These are phyloP conservation scores for Paxillus ammoniavirescens DNA, from an alignment of 768 basidiomycete species.

Conservation along the genomic window DNA sequence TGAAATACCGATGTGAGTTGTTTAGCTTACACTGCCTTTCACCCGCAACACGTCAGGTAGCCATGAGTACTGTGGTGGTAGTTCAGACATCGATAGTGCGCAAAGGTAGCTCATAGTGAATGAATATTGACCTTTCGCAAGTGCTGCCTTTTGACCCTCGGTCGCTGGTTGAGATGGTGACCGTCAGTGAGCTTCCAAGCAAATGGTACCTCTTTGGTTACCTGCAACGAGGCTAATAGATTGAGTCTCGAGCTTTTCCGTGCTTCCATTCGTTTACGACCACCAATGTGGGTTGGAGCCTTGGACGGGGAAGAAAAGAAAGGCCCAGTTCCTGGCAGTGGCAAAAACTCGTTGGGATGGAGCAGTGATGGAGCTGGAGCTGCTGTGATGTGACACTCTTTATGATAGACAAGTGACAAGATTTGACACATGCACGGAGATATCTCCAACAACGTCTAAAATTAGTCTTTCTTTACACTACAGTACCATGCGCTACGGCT, in stretches of 20 bases:
- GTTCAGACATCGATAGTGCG: not conserved
- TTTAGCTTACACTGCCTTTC: constrained; percentile 69
- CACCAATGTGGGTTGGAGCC: not conserved
- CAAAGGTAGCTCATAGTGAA: not conserved
- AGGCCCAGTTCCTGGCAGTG: too few species aligned
- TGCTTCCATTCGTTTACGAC: constrained; percentile 24
- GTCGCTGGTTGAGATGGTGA: constrained; percentile 26
- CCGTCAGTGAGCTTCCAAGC: not conserved
- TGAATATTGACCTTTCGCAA: constrained; percentile 45
- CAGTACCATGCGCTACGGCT: constrained; percentile 3
- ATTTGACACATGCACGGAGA: too few species aligned
- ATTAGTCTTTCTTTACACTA: not conserved
- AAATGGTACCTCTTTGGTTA: constrained; percentile 2
- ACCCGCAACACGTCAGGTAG: constrained; percentile 82
- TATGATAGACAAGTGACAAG: too few species aligned
- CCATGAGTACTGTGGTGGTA: constrained; percentile 70
- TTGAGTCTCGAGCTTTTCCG: constrained; percentile 8
- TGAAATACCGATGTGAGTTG: not conserved
- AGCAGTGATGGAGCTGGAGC: too few species aligned
- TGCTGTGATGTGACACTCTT: too few species aligned
- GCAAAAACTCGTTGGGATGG: too few species aligned
- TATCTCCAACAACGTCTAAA: not conserved
- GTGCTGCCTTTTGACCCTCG: constrained; percentile 49
- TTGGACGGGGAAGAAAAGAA: not conserved
- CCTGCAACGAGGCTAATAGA: constrained; percentile 26